These are phyloP conservation scores for Rhodotorula paludigena DNA, from an alignment of 768 basidiomycete genomes.

Conservation along the genomic window DNA sequence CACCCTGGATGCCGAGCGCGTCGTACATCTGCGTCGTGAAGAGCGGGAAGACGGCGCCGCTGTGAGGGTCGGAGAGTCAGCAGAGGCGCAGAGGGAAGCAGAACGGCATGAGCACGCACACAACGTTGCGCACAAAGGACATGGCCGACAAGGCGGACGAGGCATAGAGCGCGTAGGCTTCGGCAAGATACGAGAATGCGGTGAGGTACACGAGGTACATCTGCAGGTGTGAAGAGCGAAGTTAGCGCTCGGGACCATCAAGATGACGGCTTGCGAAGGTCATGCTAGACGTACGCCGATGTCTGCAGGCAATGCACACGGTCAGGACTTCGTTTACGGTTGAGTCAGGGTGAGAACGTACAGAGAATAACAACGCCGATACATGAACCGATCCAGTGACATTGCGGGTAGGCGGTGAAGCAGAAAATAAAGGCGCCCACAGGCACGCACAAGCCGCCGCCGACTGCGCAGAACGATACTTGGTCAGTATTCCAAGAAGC, in stretches of 20 bases:
- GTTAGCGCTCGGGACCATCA: background rate
- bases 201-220: constrained; percentile 40
- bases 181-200: constrained; percentile 39
- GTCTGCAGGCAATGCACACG: too few relatives aligned
- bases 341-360: background rate
- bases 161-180: constrained; percentile 45
- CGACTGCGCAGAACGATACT: background rate
- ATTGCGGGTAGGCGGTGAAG: constrained; percentile 42
- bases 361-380: constrained; percentile 47
- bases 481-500: background rate
- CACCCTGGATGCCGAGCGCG: constrained; percentile 59
- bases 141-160: constrained; percentile 40
- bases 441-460: constrained; percentile 19
- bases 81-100: background rate
- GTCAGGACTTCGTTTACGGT: too few relatives aligned
- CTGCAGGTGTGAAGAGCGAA: background rate
- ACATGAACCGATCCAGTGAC: constrained; percentile 47
- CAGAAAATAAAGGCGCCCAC: constrained; percentile 48
- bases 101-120: constrained; percentile 54
- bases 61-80: constrained; percentile 38
- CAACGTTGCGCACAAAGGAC: constrained; percentile 46
- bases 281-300: too few relatives aligned
- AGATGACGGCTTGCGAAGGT: too few relatives aligned
- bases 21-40: constrained; percentile 60
- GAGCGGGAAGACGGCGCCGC: constrained; percentile 59